A percentile compares a stretch with the other conserved stretches of the same genome.
phyloP scores from a whole-genome alignment of 345 rosid genomes.

The Trapa bicornis region DNA sequence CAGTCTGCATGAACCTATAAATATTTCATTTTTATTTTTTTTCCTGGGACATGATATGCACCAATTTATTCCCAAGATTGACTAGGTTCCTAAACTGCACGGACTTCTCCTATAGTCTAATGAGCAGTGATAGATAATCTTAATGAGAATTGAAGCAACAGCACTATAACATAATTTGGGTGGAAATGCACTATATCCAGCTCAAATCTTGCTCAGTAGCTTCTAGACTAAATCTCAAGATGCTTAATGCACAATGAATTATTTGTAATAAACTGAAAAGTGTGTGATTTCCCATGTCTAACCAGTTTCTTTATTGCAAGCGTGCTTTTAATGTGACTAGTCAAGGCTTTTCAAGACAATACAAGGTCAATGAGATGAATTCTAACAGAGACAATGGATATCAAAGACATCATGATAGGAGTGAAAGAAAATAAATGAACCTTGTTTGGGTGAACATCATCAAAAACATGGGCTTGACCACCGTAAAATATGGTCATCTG shows the following conservation, averaged over 20 bases:
- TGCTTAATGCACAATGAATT: neutral
- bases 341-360: neutral
- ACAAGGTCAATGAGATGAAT: neutral
- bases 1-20: neutral
- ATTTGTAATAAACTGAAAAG: neutral
- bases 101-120: neutral
- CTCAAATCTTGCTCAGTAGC: neutral
- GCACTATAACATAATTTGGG: neutral
- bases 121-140: neutral
- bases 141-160: neutral
- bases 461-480: constrained; percentile 98
- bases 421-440: constrained; percentile 24
- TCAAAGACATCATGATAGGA: neutral
- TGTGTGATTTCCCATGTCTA: neutral
- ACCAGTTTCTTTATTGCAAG: neutral
- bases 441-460: constrained; percentile 94
- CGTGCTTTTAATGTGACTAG: neutral
- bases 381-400: neutral
- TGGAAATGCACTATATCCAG: neutral
- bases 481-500: constrained; percentile 98
- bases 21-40: neutral
- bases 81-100: neutral
- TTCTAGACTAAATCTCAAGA: neutral
- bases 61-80: neutral
- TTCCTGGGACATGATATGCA: neutral